These are phyloP conservation scores for Lactarius evosmus DNA, from an alignment of 768 basidiomycete genomes.

Conservation along the genomic window DNA sequence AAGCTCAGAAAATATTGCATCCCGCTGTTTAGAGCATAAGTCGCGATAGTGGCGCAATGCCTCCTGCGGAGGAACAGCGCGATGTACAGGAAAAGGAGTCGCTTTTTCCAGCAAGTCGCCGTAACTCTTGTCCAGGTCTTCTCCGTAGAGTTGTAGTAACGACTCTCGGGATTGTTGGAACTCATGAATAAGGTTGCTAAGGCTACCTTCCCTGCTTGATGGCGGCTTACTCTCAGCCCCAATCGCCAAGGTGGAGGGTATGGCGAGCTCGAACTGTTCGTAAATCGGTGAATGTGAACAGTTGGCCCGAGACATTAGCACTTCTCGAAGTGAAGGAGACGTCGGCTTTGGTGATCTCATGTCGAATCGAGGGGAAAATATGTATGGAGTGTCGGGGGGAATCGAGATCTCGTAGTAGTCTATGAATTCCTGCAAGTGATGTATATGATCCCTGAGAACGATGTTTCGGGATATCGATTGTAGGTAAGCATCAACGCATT, in stretches of 20 bases:
- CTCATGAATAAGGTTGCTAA: neutral
- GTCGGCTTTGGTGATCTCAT: neutral
- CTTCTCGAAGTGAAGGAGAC: neutral
- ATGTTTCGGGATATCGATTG: neutral
- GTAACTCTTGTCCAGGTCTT: neutral
- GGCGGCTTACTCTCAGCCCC: neutral
- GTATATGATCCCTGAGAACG: neutral
- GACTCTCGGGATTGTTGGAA: neutral
- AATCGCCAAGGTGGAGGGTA: neutral
- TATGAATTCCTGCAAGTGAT: neutral
- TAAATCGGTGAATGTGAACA: neutral
- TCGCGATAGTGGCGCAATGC: neutral
- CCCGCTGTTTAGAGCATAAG: neutral
- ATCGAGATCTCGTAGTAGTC: neutral
- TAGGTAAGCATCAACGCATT: neutral
- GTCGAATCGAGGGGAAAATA: neutral
- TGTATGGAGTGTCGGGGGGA: neutral
- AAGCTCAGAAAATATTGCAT: neutral
- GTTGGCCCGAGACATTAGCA: neutral
- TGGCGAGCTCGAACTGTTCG: no score
- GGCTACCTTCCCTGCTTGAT: neutral
- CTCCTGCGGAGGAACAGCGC: neutral
- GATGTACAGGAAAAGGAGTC: no score
- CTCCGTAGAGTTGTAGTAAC: neutral
- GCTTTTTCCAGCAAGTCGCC: neutral